phyloP scores from a whole-genome alignment of 1,139 yeast species.

The Yamadazyma blattariae region DNA sequence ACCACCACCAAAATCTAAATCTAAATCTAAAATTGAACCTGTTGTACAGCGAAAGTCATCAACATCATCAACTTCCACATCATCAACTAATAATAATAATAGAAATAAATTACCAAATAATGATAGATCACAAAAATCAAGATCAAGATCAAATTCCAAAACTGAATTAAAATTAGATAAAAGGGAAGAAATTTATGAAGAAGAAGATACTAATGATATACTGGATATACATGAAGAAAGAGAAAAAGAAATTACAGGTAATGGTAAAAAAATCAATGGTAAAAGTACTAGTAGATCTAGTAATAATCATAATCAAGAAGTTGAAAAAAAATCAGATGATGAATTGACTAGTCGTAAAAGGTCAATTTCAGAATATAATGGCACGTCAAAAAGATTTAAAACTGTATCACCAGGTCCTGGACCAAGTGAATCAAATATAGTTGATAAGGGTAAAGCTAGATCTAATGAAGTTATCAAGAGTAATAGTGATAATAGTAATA shows the following conservation, averaged over 20 bases:
- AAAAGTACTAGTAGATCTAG: conserved; percentile 6
- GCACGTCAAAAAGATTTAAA: conserved; percentile 12
- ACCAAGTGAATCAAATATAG: neutral
- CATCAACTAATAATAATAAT: too few species aligned
- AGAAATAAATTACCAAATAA: too few species aligned
- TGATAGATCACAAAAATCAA: too few species aligned
- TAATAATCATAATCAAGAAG: conserved; percentile 6
- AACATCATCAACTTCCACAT: too few species aligned
- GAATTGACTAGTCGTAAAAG: conserved; percentile 12
- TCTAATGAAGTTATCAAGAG: neutral
- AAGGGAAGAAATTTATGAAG: conserved; percentile 9
- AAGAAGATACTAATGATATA: conserved; percentile 6
- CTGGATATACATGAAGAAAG: conserved; percentile 14
- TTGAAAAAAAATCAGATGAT: conserved; percentile 14
- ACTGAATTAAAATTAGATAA: too few species aligned
- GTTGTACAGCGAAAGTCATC: too few species aligned
- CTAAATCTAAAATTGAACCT: too few species aligned
- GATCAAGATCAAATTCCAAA: too few species aligned
- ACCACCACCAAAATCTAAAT: too few species aligned
- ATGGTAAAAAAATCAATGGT: conserved; percentile 1
- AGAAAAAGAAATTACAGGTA: conserved; percentile 3
- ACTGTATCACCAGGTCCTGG: conserved; percentile 15
- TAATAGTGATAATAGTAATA: neutral
- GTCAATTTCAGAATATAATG: conserved; percentile 4
- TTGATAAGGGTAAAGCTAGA: neutral